Percentiles rank a stretch among this genome's conserved stretches.
These are phyloP conservation scores for Tetrahymena thermophila DNA, from an alignment of 73 alveolate genomes.

Conservation along the genomic window DNA sequence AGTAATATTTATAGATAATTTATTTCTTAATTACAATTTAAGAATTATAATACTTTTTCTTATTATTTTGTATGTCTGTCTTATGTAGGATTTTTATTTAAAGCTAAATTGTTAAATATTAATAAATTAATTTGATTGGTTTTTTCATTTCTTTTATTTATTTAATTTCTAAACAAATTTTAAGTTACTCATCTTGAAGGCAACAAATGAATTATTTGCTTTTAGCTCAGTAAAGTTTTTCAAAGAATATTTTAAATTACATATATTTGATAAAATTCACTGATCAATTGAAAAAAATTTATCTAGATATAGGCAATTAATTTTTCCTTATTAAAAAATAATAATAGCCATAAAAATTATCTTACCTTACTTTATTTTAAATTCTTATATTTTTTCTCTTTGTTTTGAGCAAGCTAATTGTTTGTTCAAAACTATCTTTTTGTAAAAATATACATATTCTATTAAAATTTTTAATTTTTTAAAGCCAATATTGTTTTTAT, in stretches of 20 bases:
- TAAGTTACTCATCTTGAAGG: neutral
- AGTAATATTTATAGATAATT: neutral
- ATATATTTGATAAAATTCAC: neutral
- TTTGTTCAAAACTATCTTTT: too few relatives aligned
- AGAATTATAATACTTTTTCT: neutral
- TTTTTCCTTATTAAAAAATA: too few relatives aligned
- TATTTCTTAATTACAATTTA: neutral
- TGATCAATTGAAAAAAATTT: neutral
- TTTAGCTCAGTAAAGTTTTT: neutral
- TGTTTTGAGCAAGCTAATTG: too few relatives aligned
- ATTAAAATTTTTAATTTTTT: too few relatives aligned
- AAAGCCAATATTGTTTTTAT: too few relatives aligned
- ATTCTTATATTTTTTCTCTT: too few relatives aligned
- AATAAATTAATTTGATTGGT: neutral
- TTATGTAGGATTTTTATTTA: neutral
- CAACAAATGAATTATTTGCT: neutral
- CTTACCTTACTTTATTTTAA: too few relatives aligned
- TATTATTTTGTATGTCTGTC: neutral
- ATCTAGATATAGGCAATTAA: too few relatives aligned
- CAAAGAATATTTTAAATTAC: neutral
- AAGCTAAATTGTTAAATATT: neutral
- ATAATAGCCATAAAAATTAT: too few relatives aligned
- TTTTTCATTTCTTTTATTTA: neutral
- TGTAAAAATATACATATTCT: too few relatives aligned
- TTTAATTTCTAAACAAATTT: neutral